phyloP scores from a whole-genome alignment of 352 stramenopile genomes.

The Phytophthora capsici region DNA sequence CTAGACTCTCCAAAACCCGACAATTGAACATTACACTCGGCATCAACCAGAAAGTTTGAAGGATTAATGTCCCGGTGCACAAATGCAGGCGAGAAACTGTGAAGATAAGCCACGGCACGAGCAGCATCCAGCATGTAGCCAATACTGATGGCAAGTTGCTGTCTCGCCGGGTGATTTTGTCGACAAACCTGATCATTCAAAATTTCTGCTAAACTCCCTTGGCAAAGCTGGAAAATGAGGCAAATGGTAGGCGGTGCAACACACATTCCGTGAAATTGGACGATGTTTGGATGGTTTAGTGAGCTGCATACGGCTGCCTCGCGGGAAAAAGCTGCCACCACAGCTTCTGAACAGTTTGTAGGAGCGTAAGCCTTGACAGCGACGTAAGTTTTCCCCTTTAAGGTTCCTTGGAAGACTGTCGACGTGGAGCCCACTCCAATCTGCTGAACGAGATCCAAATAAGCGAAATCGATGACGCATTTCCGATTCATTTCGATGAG shows the following conservation, averaged over 20 bases:
- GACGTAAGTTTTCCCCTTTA: constrained; percentile 46
- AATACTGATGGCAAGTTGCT: constrained; percentile 47
- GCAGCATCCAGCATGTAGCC: constrained; percentile 55
- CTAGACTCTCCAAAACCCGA: constrained; percentile 51
- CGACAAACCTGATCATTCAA: constrained; percentile 27
- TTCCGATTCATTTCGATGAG: constrained; percentile 65
- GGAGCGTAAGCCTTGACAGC: constrained; percentile 60
- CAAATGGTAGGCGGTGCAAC: constrained; percentile 51
- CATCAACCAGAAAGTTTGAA: constrained; percentile 54
- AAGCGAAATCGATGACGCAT: constrained; percentile 62
- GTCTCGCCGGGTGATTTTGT: constrained; percentile 21
- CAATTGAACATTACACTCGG: constrained; percentile 40
- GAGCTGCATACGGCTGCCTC: constrained; percentile 44
- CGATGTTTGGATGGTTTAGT: constrained; percentile 51
- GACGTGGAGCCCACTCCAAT: constrained; percentile 41
- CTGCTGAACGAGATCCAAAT: constrained; percentile 42
- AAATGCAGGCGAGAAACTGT: constrained; percentile 54
- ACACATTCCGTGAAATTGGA: constrained; percentile 50
- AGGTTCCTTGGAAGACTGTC: constrained; percentile 39
- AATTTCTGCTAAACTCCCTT: constrained; percentile 34
- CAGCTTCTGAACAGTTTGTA: constrained; percentile 30
- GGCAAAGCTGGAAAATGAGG: constrained; percentile 50
- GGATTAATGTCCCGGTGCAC: constrained; percentile 56
- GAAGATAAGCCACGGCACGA: constrained; percentile 55
- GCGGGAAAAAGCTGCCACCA: constrained; percentile 51